These are phyloP conservation scores for Pulveroboletus frians DNA, from an alignment of 768 basidiomycete genomes.

Conservation along the genomic window DNA sequence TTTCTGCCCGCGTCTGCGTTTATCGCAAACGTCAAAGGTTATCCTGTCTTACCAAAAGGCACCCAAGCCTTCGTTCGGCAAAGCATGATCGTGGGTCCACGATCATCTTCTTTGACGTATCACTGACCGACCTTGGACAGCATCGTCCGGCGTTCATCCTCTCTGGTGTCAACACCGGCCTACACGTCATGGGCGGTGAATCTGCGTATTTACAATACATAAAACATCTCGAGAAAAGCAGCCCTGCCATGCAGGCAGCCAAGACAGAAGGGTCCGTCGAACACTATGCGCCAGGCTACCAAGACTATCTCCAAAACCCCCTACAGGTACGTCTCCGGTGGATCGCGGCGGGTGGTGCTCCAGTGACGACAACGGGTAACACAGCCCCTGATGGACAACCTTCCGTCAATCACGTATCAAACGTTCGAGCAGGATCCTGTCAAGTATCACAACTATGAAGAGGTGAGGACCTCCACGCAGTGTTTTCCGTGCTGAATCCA, in stretches of 20 bases:
- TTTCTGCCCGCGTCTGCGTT: slow-evolving; percentile 88
- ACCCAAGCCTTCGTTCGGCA: slow-evolving; percentile 89
- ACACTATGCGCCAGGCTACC: slow-evolving; percentile 87
- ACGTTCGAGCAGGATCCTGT: slow-evolving; percentile 97
- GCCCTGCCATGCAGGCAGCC: slow-evolving; percentile 57
- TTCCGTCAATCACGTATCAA: slow-evolving; percentile 93
- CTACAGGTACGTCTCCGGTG: slow-evolving; percentile 56
- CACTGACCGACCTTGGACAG: slow-evolving; percentile 38
- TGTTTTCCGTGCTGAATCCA: slow-evolving; percentile 7
- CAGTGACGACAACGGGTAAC: slow-evolving; percentile 9
- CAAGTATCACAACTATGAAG: slow-evolving; percentile 94
- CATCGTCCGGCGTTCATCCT: slow-evolving; percentile 84
- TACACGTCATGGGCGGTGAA: slow-evolving; percentile 81
- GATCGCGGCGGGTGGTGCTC: not conserved
- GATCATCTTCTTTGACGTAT: slow-evolving; percentile 12
- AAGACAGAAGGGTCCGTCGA: slow-evolving; percentile 74
- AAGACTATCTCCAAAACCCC: slow-evolving; percentile 93
- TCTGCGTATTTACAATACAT: slow-evolving; percentile 88
- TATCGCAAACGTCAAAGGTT: slow-evolving; percentile 93
- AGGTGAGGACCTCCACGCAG: slow-evolving; percentile 42
- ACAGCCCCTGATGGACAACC: slow-evolving; percentile 95
- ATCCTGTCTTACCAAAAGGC: slow-evolving; percentile 91
- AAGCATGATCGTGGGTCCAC: slow-evolving; percentile 69
- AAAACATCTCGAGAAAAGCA: slow-evolving; percentile 75
- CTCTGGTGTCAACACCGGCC: slow-evolving; percentile 54